Conservation (phyloP, 306 rosid species). For the Castanea sativa region DNA sequence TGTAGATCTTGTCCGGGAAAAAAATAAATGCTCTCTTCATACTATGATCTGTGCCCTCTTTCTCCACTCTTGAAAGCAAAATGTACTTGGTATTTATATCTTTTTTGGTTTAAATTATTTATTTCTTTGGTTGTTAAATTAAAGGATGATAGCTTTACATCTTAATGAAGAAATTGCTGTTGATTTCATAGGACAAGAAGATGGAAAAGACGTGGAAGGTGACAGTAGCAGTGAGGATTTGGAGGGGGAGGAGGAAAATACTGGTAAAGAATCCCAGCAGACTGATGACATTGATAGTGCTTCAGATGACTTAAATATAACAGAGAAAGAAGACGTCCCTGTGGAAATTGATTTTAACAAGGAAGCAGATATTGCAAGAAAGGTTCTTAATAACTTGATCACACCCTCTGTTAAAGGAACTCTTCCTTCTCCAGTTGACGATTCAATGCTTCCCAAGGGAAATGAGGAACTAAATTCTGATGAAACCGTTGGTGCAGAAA, state of each 20-base stretch:
- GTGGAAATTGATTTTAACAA: conserved; percentile 65
- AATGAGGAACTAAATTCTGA: conserved; percentile 33
- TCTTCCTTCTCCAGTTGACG: conserved; percentile 35
- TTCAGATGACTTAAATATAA: conserved; percentile 29
- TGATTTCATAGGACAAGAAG: conserved; percentile 46
- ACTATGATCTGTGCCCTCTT: background rate
- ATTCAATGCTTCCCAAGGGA: conserved; percentile 28
- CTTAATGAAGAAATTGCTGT: conserved; percentile 9
- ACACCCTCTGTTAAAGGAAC: conserved; percentile 47
- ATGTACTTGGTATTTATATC: background rate
- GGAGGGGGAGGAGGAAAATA: conserved; percentile 34
- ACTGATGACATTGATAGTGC: conserved; percentile 36
- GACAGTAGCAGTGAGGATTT: conserved; percentile 47
- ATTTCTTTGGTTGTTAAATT: background rate
- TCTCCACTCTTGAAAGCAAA: background rate
- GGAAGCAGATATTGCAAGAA: conserved; percentile 84
- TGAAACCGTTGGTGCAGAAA: conserved; percentile 33
- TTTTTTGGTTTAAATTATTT: background rate
- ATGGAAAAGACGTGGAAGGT: conserved; percentile 41
- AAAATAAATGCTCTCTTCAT: background rate
- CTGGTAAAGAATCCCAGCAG: conserved; percentile 25
- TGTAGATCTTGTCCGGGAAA: background rate
- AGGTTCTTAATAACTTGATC: conserved; percentile 67
- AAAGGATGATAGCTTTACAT: background rate
- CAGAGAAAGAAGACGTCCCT: conserved; percentile 38